Base-by-base conservation (phyloP, 345 rosid species). In the Citrus medica region DNA sequence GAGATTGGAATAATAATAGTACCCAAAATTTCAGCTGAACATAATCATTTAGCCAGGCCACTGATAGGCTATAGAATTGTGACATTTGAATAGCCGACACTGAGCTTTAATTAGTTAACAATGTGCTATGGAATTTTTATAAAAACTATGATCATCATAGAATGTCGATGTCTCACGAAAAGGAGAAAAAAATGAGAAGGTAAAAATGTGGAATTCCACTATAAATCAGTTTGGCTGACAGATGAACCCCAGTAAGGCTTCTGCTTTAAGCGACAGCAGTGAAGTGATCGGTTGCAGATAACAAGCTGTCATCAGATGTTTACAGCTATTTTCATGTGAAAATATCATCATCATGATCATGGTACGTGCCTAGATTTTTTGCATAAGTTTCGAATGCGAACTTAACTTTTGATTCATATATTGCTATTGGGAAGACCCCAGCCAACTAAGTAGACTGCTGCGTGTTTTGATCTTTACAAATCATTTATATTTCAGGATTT, bases 401-500 rank as follows among this genome's bases (percentile, higher is more conserved):
- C 62, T 74, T 59, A 13, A 13, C 73, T 30, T 79, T 80, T 70
- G 35, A 27, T 63, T 80, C 67, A 71, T 83, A 78, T 56, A 64
- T 74, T 70, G 69, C 73, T 71, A 40, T 24, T 25, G 69, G 78
- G 30, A 80, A 64, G 76, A 38, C 59, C 74, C 73, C 74, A 74
- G 77, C 40, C 59, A 78, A 72, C 48, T 46, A 69, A 64, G 78
- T 28, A 32, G 51, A 66, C 27, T 51, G 4, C 65, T 59, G 13
- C 55, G 55, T 60, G 71, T 53, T 46, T 79, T 67, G 32, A 76
- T 83, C 69, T 74, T 71, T 35, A 38, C 58, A 76, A 33, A 63
- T 69, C 65, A 73, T 84, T 87, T 83, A 82, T 86, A 82, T 83
- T 76, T 85, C 85, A 88, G 91, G 86, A 71, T 74, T 73, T 66